phyloP scores from a whole-genome alignment of 306 rosid species.

The Carpinus viminea region DNA sequence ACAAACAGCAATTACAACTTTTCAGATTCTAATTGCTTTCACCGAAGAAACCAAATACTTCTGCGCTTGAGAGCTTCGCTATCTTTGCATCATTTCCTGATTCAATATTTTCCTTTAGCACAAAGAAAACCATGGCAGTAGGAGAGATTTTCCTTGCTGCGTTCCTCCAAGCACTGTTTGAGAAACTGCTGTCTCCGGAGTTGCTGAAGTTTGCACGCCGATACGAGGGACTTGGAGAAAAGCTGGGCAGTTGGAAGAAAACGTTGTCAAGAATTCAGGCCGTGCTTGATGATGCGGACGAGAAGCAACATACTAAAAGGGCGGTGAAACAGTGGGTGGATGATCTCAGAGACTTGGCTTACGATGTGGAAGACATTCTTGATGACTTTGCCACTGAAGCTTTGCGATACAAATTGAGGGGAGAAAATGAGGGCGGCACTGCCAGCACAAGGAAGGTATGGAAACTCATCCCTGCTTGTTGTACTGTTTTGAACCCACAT shows the following conservation, averaged over 20 bases:
- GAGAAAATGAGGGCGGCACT: background rate
- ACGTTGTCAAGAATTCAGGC: background rate
- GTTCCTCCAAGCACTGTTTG: background rate
- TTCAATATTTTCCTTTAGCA: too few relatives aligned
- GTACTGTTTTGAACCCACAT: background rate
- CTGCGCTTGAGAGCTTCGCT: too few relatives aligned
- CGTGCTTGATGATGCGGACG: constrained; percentile 9
- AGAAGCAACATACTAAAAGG: background rate
- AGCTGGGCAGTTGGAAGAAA: background rate
- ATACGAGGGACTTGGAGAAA: background rate
- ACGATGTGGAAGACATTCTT: constrained; percentile 24
- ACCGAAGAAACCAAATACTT: too few relatives aligned
- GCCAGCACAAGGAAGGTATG: background rate
- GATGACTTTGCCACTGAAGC: constrained; percentile 20
- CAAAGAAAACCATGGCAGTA: too few relatives aligned
- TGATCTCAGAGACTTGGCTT: constrained; percentile 22
- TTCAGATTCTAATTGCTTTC: too few relatives aligned
- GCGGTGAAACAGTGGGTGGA: constrained; percentile 16
- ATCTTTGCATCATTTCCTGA: too few relatives aligned
- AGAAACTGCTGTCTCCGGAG: background rate
- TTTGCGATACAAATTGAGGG: background rate
- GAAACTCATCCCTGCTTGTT: background rate
- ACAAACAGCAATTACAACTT: too few relatives aligned
- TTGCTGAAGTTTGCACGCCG: background rate
- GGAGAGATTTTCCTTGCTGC: too few relatives aligned